Conservation (phyloP, 768 basidiomycete genomes). For the Boletus rex-veris region DNA sequence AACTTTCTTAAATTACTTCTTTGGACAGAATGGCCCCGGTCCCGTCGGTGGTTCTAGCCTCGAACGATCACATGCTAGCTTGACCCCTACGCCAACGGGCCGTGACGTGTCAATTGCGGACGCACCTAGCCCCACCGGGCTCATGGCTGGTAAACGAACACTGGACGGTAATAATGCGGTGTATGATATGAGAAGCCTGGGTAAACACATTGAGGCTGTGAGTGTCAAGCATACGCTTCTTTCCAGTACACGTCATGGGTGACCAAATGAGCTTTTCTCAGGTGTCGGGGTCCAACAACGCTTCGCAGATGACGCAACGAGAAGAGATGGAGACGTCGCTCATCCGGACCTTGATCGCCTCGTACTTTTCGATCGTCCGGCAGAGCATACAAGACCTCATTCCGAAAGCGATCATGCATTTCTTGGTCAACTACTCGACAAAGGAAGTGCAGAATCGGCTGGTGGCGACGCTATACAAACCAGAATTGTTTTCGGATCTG, state of each 20-base stretch:
- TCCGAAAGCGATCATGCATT: slow-evolving; percentile 98
- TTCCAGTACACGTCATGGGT: slow-evolving; percentile 9
- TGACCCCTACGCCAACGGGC: slow-evolving; percentile 49
- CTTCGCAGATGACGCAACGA: slow-evolving; percentile 61
- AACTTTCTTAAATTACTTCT: slow-evolving; percentile 96
- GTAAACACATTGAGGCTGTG: slow-evolving; percentile 96
- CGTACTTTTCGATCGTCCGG: slow-evolving; percentile 94
- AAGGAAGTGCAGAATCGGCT: slow-evolving; percentile 96
- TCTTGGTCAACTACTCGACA: slow-evolving; percentile 94
- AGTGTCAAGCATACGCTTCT: slow-evolving; percentile 33
- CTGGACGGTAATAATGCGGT: slow-evolving; percentile 80
- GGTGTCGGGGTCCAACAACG: slow-evolving; percentile 59
- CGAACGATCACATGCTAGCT: slow-evolving; percentile 33
- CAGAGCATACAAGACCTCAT: slow-evolving; percentile 96
- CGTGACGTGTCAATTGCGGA: slow-evolving; percentile 62
- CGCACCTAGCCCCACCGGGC: slow-evolving; percentile 47
- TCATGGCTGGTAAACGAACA: slow-evolving; percentile 63
- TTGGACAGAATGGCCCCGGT: slow-evolving; percentile 85
- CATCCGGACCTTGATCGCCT: slow-evolving; percentile 91
- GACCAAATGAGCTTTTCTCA: slow-evolving; percentile 22
- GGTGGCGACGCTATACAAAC: slow-evolving; percentile 93
- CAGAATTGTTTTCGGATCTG: slow-evolving; percentile 85
- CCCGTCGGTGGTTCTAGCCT: slow-evolving; percentile 57
- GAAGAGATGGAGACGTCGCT: slow-evolving; percentile 97
- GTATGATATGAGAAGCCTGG: slow-evolving; percentile 98